Evolutionary conservation across 257 asterid genomes (phyloP), one percentile per base, ranked within the genome.

Genomic region (Leonotis leonurus): DNA sequence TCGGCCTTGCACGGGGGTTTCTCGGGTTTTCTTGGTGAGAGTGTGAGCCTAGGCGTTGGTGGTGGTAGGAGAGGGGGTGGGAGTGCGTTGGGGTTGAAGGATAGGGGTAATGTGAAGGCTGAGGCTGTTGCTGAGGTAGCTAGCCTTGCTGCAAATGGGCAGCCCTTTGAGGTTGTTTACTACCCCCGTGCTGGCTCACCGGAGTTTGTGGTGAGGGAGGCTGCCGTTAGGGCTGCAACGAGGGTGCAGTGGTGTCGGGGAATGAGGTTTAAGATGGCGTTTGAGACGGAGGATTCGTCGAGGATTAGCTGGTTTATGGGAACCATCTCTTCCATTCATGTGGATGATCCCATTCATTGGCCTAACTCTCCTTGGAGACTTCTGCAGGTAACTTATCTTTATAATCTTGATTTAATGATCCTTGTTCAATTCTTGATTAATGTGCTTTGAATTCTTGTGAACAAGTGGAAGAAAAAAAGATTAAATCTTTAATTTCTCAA

Each of bases 351-450:
- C 3, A 48, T 82, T 46, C 88, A 60, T 62, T 85, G 96, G 96
- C 94, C 96, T 72, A 82, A 81, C 62, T 87, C 94, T 43, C 96
- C 96, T 0, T 87, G 96, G 96, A 83, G 96, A 73, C 83, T 87
- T 72, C 94, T 87, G 64, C 90, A 81, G 87, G 95, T 86, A 56
- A 24, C 4, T 36, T 2, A 6, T 6, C n/a, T n/a, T n/a, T n/a
- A n/a, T n/a, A n/a, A n/a, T n/a, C n/a, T n/a, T n/a, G n/a, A n/a
- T n/a, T n/a, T n/a, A n/a, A n/a, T n/a, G n/a, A n/a, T n/a, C n/a
- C n/a, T n/a, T n/a, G n/a, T n/a, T n/a, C n/a, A n/a, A n/a, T n/a
- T n/a, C n/a, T n/a, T n/a, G n/a, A n/a, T n/a, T n/a, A n/a, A n/a
- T n/a, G n/a, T n/a, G n/a, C n/a, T n/a, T n/a, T n/a, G n/a, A n/a